These are phyloP conservation scores for Geotrichum restrictum DNA, from an alignment of 1,139 yeast genomes.

Conservation along the genomic window DNA sequence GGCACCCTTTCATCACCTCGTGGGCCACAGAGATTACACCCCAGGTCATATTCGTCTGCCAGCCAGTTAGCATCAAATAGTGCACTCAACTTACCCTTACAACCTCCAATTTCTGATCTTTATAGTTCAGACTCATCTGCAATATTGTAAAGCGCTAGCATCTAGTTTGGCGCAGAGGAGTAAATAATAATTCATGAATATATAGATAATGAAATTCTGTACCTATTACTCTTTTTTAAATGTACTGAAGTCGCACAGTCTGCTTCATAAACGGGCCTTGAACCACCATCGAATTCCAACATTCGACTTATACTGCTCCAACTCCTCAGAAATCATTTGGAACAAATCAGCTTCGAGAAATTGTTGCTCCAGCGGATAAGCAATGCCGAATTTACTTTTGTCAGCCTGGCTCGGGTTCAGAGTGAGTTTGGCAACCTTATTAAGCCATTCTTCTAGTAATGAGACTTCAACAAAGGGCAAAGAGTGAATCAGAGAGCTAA, in stretches of 20 bases:
- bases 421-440: slow-evolving; percentile 45
- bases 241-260: not conserved
- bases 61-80: slow-evolving; percentile 23
- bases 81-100: slow-evolving; percentile 13
- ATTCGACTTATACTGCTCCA: slow-evolving; percentile 59
- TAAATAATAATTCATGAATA: too few species aligned
- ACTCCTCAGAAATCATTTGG: slow-evolving; percentile 45
- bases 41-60: slow-evolving; percentile 20
- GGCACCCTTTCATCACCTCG: not conserved
- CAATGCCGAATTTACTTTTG: slow-evolving; percentile 15
- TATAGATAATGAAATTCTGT: too few species aligned
- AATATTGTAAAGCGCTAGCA: not conserved
- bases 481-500: slow-evolving; percentile 48
- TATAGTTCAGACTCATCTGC: slow-evolving; percentile 9
- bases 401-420: slow-evolving; percentile 28
- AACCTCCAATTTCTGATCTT: slow-evolving; percentile 1
- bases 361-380: slow-evolving; percentile 33
- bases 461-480: slow-evolving; percentile 54
- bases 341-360: slow-evolving; percentile 40
- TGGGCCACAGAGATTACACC: slow-evolving; percentile 19
- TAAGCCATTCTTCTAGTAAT: slow-evolving; percentile 48
- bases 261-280: slow-evolving; percentile 12
- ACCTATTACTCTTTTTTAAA: not conserved
- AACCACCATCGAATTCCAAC: slow-evolving; percentile 70
- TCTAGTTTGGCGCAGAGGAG: too few species aligned